A percentile compares a stretch with the other conserved stretches of the same genome.
Conservation (phyloP, 2,329 filamentous ascomycete genomes). For the Rutstroemia sp. region DNA sequence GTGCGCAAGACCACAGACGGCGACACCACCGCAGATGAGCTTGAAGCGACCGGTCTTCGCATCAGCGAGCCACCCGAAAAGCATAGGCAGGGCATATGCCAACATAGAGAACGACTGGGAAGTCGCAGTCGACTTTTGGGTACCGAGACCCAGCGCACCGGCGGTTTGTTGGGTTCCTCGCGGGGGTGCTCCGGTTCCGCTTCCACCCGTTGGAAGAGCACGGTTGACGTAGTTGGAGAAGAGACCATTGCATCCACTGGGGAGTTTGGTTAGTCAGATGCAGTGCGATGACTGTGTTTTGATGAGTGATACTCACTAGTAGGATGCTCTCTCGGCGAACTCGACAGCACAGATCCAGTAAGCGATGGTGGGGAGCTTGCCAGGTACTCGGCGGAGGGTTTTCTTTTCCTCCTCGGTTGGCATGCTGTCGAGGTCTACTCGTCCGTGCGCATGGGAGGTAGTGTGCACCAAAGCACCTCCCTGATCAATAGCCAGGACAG, state of each 20-base stretch:
- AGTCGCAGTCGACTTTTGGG: conserved; percentile 44
- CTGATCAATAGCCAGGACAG: conserved; percentile 12
- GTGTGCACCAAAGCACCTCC: conserved; percentile 16
- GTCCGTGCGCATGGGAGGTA: neutral
- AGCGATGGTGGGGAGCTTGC: conserved; percentile 55
- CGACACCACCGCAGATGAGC: conserved; percentile 43
- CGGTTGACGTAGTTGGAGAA: conserved; percentile 52
- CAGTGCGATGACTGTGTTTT: conserved; percentile 26
- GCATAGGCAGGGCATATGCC: conserved; percentile 40
- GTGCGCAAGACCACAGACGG: conserved; percentile 53
- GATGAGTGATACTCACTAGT: conserved; percentile 61
- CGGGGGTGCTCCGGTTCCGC: conserved; percentile 33
- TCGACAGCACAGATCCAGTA: conserved; percentile 68
- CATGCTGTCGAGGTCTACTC: conserved; percentile 8
- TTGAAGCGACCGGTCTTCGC: conserved; percentile 58
- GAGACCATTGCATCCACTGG: conserved; percentile 2
- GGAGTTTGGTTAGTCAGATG: neutral
- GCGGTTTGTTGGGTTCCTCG: conserved; percentile 29
- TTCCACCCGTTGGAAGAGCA: conserved; percentile 42
- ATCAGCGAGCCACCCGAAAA: conserved; percentile 52
- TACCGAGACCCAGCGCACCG: conserved; percentile 53
- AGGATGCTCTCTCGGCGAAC: conserved; percentile 69
- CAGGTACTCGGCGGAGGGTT: conserved; percentile 56
- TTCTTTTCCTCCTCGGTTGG: conserved; percentile 51
- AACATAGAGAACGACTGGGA: conserved; percentile 44